Conservation (phyloP, 805 yeast species). For the Zygosaccharomyces gambellarensis region DNA sequence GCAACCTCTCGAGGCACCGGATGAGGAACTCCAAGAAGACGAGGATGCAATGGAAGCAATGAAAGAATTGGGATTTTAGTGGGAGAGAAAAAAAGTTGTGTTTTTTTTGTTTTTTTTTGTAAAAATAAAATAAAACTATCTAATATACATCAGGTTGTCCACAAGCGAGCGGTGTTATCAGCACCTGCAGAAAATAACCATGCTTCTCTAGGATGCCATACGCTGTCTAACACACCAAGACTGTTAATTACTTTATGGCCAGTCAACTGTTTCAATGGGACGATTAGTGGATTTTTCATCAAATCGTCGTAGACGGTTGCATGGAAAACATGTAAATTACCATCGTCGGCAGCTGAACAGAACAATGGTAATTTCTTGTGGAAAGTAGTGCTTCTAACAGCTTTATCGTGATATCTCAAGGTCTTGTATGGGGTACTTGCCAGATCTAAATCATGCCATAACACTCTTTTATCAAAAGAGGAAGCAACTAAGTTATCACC, state of each 20-base stretch:
- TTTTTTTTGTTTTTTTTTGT: background rate
- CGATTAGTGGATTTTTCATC: constrained; percentile 91
- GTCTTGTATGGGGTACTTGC: constrained; percentile 90
- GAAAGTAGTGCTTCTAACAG: constrained; percentile 83
- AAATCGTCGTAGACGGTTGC: constrained; percentile 86
- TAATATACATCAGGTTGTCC: constrained; percentile 65
- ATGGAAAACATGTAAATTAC: constrained; percentile 88
- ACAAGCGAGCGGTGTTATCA: constrained; percentile 88
- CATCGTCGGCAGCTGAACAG: constrained; percentile 95
- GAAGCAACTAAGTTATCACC: constrained; percentile 93
- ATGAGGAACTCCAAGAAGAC: constrained; percentile 19
- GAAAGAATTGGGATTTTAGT: constrained; percentile 21
- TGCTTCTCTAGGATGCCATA: constrained; percentile 98
- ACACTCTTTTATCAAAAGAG: constrained; percentile 88
- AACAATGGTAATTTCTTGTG: constrained; percentile 87
- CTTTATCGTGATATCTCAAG: constrained; percentile 88
- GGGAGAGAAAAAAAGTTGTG: background rate
- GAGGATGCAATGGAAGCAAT: constrained; percentile 27
- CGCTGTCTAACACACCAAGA: constrained; percentile 79
- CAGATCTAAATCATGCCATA: constrained; percentile 96
- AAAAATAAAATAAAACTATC: constrained; percentile 7
- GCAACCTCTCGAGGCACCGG: constrained; percentile 3
- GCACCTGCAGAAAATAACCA: constrained; percentile 98
- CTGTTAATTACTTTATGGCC: constrained; percentile 81
- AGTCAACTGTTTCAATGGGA: constrained; percentile 87